Evolutionary conservation across 495 filamentous ascomycete genomes (phyloP).

Genomic region (Acidomyces sp.): DNA sequence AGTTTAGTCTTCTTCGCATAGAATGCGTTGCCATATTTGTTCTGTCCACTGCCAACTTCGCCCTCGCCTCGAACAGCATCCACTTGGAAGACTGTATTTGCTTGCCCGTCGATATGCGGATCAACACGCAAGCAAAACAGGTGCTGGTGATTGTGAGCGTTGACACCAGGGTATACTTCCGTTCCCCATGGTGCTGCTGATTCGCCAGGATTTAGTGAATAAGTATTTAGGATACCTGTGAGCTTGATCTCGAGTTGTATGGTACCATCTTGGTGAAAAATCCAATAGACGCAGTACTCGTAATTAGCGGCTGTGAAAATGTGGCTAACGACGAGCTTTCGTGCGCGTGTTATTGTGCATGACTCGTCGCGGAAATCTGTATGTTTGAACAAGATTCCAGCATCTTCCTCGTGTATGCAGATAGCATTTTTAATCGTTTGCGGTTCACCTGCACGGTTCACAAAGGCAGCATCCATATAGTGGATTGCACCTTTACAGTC

Average conservation of each 20-base stretch:
- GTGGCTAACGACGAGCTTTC: slow-evolving; percentile 81
- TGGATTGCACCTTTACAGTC: slow-evolving; percentile 94
- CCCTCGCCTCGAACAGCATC: slow-evolving; percentile 55
- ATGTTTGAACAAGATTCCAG: slow-evolving; percentile 90
- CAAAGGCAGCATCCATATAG: slow-evolving; percentile 75
- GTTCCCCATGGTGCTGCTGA: slow-evolving; percentile 85
- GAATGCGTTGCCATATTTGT: slow-evolving; percentile 90
- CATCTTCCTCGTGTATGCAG: slow-evolving; percentile 93
- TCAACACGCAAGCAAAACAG: slow-evolving; percentile 88
- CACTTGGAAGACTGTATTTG: slow-evolving; percentile 76
- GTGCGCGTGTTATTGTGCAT: slow-evolving; percentile 70
- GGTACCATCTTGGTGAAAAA: slow-evolving; percentile 87
- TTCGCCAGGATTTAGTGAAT: slow-evolving; percentile 70
- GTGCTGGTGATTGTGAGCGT: slow-evolving; percentile 84
- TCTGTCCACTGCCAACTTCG: slow-evolving; percentile 65
- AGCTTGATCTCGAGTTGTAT: slow-evolving; percentile 92
- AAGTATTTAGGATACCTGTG: slow-evolving; percentile 91
- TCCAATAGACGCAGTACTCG: slow-evolving; percentile 91
- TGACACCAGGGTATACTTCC: slow-evolving; percentile 80
- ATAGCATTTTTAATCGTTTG: slow-evolving; percentile 88
- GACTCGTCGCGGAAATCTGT: slow-evolving; percentile 88
- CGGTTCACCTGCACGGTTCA: slow-evolving; percentile 63
- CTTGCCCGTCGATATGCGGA: slow-evolving; percentile 74
- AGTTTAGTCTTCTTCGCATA: slow-evolving; percentile 79
- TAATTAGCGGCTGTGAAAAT: slow-evolving; percentile 97